Conservation (phyloP, 2,329 filamentous ascomycete species). For the Botrytis squamosa region DNA sequence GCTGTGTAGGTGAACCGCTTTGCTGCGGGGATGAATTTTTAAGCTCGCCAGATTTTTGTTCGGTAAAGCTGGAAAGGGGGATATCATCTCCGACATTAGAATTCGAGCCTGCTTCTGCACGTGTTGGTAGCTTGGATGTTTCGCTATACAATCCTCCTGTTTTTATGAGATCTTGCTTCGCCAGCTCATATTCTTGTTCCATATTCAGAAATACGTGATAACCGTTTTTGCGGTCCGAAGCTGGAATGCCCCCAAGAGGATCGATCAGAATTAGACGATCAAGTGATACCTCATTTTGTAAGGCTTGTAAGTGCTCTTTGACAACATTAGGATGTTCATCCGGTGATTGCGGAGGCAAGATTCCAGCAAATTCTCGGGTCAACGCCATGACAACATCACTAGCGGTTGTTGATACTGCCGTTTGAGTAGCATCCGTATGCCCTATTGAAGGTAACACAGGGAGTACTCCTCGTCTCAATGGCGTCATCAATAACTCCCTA, state of each 20-base stretch:
- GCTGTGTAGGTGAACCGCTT: slow-evolving; percentile 14
- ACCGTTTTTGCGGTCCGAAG: slow-evolving; percentile 57
- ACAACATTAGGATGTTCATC: slow-evolving; percentile 46
- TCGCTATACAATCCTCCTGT: neutral
- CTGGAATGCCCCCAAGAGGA: slow-evolving; percentile 79
- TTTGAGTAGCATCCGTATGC: slow-evolving; percentile 52
- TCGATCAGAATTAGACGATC: slow-evolving; percentile 90
- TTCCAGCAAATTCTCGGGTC: slow-evolving; percentile 70
- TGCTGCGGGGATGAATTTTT: neutral
- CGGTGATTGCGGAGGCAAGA: slow-evolving; percentile 45
- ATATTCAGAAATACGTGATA: slow-evolving; percentile 89
- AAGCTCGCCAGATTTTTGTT: slow-evolving; percentile 31
- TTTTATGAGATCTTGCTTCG: slow-evolving; percentile 58
- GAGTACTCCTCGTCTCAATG: slow-evolving; percentile 66
- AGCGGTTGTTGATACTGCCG: slow-evolving; percentile 49
- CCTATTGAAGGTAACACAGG: slow-evolving; percentile 67
- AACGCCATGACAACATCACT: slow-evolving; percentile 73
- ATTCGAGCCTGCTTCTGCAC: slow-evolving; percentile 3
- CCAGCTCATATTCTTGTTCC: slow-evolving; percentile 78
- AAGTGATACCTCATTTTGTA: slow-evolving; percentile 58
- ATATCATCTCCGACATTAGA: slow-evolving; percentile 41
- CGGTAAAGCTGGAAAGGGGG: slow-evolving; percentile 46
- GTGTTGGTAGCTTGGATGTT: neutral
- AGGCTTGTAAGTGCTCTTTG: slow-evolving; percentile 42
- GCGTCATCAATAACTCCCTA: slow-evolving; percentile 58